These are phyloP conservation scores for Talaromyces wortmannii DNA, from an alignment of 495 filamentous ascomycete genomes.

Conservation along the genomic window DNA sequence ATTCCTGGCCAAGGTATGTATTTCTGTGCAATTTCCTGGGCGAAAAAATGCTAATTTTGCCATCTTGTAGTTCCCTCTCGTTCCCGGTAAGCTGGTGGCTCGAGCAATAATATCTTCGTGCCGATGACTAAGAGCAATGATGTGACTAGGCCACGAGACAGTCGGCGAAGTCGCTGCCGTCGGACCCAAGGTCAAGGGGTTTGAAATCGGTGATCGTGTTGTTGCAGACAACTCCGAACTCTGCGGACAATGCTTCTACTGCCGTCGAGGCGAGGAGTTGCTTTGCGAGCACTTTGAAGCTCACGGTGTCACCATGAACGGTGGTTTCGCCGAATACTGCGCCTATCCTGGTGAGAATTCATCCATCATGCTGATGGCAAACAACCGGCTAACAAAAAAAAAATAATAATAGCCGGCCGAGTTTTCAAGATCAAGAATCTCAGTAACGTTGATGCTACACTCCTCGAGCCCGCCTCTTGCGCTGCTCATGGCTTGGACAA, in stretches of 20 bases:
- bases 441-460: slow-evolving; percentile 62
- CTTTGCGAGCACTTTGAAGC: slow-evolving; percentile 66
- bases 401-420: slow-evolving; percentile 46
- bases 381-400: not conserved
- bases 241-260: slow-evolving; percentile 69
- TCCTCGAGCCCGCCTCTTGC: slow-evolving; percentile 67
- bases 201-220: slow-evolving; percentile 59
- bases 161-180: slow-evolving; percentile 49
- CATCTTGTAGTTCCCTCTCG: slow-evolving; percentile 42
- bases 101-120: not conserved
- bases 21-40: too few relatives aligned
- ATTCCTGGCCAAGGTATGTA: slow-evolving; percentile 52
- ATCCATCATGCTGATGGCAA: not conserved
- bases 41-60: slow-evolving; percentile 11
- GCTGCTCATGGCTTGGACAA: slow-evolving; percentile 66
- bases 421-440: slow-evolving; percentile 68
- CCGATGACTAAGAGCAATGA: not conserved
- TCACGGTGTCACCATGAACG: slow-evolving; percentile 58
- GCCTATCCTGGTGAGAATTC: slow-evolving; percentile 27
- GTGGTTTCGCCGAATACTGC: slow-evolving; percentile 67
- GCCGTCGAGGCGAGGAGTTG: slow-evolving; percentile 58
- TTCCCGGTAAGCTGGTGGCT: slow-evolving; percentile 30
- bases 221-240: slow-evolving; percentile 52
- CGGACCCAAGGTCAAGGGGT: slow-evolving; percentile 54
- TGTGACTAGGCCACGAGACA: slow-evolving; percentile 28